phyloP scores from a whole-genome alignment of 140 eudicot genomes.

The Stevia rebaudiana region DNA sequence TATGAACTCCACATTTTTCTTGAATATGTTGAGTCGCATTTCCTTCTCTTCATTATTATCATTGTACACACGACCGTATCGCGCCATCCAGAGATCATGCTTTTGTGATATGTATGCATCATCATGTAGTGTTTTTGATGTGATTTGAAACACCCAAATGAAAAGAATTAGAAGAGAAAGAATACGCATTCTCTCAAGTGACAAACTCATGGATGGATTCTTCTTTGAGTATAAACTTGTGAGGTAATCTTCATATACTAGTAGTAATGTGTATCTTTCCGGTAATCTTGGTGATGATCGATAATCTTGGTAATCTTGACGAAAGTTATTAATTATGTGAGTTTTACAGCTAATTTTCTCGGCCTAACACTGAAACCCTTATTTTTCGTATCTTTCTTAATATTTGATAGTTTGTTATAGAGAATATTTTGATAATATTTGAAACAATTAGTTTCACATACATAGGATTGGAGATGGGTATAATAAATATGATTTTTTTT shows the following conservation, averaged over 20 bases:
- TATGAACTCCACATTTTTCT: slow-evolving; percentile 20
- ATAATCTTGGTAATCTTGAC: background rate
- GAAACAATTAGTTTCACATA: background rate
- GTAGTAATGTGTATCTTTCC: background rate
- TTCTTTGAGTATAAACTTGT: background rate
- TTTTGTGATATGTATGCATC: slow-evolving; percentile 14
- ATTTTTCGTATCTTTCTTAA: background rate
- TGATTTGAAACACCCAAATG: background rate
- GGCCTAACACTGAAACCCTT: too few species aligned
- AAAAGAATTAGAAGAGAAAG: background rate
- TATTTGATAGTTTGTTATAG: background rate
- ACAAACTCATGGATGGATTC: background rate
- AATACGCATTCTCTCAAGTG: background rate
- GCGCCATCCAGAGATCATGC: slow-evolving; percentile 39
- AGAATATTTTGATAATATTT: background rate
- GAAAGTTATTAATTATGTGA: background rate
- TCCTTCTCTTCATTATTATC: slow-evolving; percentile 19
- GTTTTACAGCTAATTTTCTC: background rate
- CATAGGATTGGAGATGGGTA: too few species aligned
- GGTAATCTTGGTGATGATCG: background rate
- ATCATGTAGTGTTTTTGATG: background rate
- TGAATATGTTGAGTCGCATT: slow-evolving; percentile 23
- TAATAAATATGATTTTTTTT: too few species aligned
- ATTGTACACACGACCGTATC: slow-evolving; percentile 24
- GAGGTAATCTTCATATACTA: background rate